Conservation (phyloP, 2,329 filamentous ascomycete genomes). For the Pezicula rhizophila region DNA sequence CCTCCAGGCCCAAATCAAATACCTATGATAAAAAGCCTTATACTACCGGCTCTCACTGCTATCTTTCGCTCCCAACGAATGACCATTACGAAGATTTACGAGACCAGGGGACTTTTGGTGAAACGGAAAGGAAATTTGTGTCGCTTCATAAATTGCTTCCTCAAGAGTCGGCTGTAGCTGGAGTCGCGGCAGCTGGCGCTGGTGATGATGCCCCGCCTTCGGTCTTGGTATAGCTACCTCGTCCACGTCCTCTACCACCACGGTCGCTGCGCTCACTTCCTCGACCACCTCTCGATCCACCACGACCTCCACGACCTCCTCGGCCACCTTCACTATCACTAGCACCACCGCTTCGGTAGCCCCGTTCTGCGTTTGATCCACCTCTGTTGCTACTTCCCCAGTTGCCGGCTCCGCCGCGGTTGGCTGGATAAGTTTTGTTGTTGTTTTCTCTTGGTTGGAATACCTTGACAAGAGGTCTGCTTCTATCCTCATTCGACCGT, state of each 20-base stretch:
- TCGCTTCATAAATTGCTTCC: constrained; percentile 7
- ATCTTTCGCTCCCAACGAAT: constrained; percentile 22
- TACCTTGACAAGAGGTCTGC: constrained; percentile 75
- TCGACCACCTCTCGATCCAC: constrained; percentile 46
- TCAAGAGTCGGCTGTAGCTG: constrained; percentile 32
- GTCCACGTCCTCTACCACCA: constrained; percentile 49
- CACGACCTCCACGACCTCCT: constrained; percentile 50
- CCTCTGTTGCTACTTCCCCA: constrained; percentile 63
- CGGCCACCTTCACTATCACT: constrained; percentile 63
- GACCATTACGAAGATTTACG: constrained; percentile 27
- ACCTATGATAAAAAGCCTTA: constrained; percentile 19
- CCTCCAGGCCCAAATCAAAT: constrained; percentile 23
- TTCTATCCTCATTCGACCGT: constrained; percentile 61
- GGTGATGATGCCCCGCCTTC: constrained; percentile 45
- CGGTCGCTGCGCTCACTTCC: constrained; percentile 42
- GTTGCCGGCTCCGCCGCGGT: constrained; percentile 59
- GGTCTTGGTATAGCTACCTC: constrained; percentile 51
- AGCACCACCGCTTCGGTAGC: constrained; percentile 80
- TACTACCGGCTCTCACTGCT: constrained; percentile 16
- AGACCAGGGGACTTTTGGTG: constrained; percentile 24
- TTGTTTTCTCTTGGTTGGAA: constrained; percentile 62
- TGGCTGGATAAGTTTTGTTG: constrained; percentile 43
- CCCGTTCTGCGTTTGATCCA: constrained; percentile 48
- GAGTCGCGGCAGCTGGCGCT: constrained; percentile 45
- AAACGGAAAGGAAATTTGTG: constrained; percentile 20